Percentiles rank a stretch among this genome's conserved stretches.
Evolutionary conservation across 495 filamentous ascomycete genomes (phyloP).

Genomic region (Penicillium cataractarum): DNA sequence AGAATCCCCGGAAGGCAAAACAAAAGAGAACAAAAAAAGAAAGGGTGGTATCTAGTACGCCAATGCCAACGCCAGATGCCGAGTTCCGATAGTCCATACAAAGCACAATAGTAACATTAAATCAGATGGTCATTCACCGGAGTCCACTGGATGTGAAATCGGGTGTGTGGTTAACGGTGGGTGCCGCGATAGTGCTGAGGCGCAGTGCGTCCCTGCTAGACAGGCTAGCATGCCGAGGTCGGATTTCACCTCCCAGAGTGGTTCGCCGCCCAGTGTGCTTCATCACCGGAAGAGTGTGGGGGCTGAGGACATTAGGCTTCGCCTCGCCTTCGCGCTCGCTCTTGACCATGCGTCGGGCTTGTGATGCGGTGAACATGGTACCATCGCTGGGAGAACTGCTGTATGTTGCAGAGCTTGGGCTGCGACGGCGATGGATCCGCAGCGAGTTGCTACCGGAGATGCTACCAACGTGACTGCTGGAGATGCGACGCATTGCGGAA

Average conservation of each 20-base stretch:
- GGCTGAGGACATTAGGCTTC: slow-evolving; percentile 64
- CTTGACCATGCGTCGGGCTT: slow-evolving; percentile 72
- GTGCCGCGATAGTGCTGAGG: slow-evolving; percentile 43
- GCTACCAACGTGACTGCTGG: slow-evolving; percentile 37
- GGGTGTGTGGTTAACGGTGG: slow-evolving; percentile 23
- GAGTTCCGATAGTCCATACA: slow-evolving; percentile 21
- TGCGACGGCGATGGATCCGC: slow-evolving; percentile 61
- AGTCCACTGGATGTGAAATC: slow-evolving; percentile 22
- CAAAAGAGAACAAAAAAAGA: slow-evolving; percentile 19
- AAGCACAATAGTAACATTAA: slow-evolving; percentile 20
- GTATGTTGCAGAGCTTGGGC: slow-evolving; percentile 58
- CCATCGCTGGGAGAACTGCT: slow-evolving; percentile 61
- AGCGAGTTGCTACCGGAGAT: slow-evolving; percentile 33
- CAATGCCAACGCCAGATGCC: slow-evolving; percentile 34
- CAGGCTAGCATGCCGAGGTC: slow-evolving; percentile 48
- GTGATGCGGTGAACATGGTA: slow-evolving; percentile 67
- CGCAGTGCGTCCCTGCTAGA: slow-evolving; percentile 49
- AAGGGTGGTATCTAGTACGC: slow-evolving; percentile 46
- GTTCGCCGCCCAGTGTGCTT: slow-evolving; percentile 58
- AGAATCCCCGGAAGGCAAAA: slow-evolving; percentile 10
- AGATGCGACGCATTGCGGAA: slow-evolving; percentile 64
- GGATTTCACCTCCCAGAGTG: slow-evolving; percentile 54
- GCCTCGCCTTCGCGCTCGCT: slow-evolving; percentile 60
- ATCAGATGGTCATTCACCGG: slow-evolving; percentile 21
- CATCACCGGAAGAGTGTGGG: slow-evolving; percentile 66